Percentiles rank a stretch among this genome's conserved stretches.
These are phyloP conservation scores for Apiospora koreana DNA, from an alignment of 2,329 filamentous ascomycete genomes.

Conservation along the genomic window DNA sequence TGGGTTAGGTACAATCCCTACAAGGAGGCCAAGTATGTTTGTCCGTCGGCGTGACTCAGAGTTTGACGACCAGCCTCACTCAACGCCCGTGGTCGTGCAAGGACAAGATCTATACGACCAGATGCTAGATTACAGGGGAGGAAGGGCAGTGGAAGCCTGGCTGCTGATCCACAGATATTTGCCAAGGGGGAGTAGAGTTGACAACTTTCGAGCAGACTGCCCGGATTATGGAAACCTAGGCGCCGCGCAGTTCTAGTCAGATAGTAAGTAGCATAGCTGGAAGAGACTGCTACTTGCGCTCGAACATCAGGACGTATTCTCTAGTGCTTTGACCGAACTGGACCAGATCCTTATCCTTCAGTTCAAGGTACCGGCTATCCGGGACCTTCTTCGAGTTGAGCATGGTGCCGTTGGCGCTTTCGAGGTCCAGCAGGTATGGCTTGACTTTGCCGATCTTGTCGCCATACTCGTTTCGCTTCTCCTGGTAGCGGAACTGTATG, in stretches of 20 bases:
- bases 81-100: neutral
- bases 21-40: neutral
- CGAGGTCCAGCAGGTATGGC: conserved; percentile 91
- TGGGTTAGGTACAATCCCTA: neutral
- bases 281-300: conserved; percentile 38
- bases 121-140: neutral
- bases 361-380: conserved; percentile 78
- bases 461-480: conserved; percentile 83
- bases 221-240: neutral
- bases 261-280: neutral
- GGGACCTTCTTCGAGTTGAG: conserved; percentile 78
- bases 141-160: neutral
- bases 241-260: neutral
- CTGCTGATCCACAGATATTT: neutral
- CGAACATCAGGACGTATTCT: conserved; percentile 95
- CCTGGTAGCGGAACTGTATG: conserved; percentile 85
- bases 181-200: neutral
- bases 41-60: neutral
- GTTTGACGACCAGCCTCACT: neutral
- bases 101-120: neutral
- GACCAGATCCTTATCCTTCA: conserved; percentile 86
- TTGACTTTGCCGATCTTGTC: conserved; percentile 78
- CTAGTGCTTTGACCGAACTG: conserved; percentile 84
- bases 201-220: too few species aligned
- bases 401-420: conserved; percentile 87